phyloP scores from a whole-genome alignment of 306 rosid species.

The Cyclanthera cordifolia region DNA sequence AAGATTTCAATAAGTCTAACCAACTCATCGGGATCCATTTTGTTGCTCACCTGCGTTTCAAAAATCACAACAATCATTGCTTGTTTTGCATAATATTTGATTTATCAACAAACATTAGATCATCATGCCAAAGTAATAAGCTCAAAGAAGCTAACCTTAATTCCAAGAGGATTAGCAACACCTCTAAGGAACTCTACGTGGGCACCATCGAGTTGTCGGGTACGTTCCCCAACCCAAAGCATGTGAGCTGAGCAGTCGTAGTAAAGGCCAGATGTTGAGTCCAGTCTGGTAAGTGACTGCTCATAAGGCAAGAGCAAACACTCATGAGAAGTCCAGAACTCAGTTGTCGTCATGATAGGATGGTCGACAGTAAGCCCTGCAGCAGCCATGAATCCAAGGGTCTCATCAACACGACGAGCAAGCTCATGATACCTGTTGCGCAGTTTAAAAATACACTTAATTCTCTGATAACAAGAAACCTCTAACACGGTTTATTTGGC shows the following conservation, averaged over 20 bases:
- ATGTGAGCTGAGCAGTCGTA: conserved; percentile 83
- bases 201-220: conserved; percentile 73
- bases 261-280: conserved; percentile 56
- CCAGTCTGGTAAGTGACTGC: conserved; percentile 54
- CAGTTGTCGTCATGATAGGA: conserved; percentile 54
- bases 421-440: conserved; percentile 46
- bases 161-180: conserved; percentile 60
- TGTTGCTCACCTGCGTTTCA: conserved; percentile 55
- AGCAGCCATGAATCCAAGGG: conserved; percentile 69
- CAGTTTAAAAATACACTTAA: not conserved
- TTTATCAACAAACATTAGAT: not conserved
- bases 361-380: conserved; percentile 62
- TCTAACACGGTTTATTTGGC: conserved; percentile 10
- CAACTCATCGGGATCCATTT: conserved; percentile 63
- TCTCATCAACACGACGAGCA: conserved; percentile 57
- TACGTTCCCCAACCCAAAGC: conserved; percentile 79
- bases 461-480: not conserved
- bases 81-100: not conserved
- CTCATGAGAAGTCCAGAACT: conserved; percentile 76
- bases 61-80: conserved; percentile 2
- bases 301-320: conserved; percentile 65
- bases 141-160: conserved; percentile 34
- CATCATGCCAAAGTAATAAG: not conserved
- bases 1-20: conserved; percentile 56
- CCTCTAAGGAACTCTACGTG: conserved; percentile 69